Percentiles rank a stretch among this genome's conserved stretches.
Conservation (phyloP, 192 early-diverging fungal genomes). For the Coemansia sp. region DNA sequence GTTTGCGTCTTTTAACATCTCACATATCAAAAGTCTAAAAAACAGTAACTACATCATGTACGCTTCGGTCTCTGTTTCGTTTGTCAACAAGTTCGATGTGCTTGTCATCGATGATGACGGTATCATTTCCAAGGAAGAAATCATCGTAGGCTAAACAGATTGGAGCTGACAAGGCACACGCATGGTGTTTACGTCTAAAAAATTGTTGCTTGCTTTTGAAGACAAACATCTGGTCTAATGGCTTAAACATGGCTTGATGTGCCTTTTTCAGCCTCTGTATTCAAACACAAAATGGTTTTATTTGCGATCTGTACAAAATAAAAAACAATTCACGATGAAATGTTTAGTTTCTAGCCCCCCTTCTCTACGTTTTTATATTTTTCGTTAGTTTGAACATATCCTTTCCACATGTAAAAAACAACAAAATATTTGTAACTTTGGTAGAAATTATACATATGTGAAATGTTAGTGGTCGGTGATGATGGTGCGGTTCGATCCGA, state of each 20-base stretch:
- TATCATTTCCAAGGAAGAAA: conserved; percentile 18
- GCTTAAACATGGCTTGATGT: too few relatives aligned
- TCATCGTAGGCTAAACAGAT: not conserved
- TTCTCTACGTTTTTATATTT: not conserved
- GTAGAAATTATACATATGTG: not conserved
- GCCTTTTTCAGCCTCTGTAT: too few relatives aligned
- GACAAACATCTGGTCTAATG: too few relatives aligned
- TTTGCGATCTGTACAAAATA: conserved; percentile 5
- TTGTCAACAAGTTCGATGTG: conserved; percentile 22
- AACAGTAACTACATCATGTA: conserved; percentile 3
- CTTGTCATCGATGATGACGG: conserved; percentile 24
- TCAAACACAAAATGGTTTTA: too few relatives aligned
- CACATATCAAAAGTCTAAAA: conserved; percentile 2
- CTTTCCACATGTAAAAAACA: not conserved
- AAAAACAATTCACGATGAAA: not conserved
- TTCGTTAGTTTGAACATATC: not conserved
- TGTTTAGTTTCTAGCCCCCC: not conserved
- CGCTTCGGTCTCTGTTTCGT: conserved; percentile 2
- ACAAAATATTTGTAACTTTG: not conserved
- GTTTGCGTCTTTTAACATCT: not conserved
- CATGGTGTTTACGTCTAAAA: too few relatives aligned
- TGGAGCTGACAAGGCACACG: not conserved
- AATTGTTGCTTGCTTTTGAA: too few relatives aligned
- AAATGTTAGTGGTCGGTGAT: too few relatives aligned
- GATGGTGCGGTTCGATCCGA: too few relatives aligned